Base-by-base conservation (phyloP, 257 asterid species). In the Lycium barbarum region DNA sequence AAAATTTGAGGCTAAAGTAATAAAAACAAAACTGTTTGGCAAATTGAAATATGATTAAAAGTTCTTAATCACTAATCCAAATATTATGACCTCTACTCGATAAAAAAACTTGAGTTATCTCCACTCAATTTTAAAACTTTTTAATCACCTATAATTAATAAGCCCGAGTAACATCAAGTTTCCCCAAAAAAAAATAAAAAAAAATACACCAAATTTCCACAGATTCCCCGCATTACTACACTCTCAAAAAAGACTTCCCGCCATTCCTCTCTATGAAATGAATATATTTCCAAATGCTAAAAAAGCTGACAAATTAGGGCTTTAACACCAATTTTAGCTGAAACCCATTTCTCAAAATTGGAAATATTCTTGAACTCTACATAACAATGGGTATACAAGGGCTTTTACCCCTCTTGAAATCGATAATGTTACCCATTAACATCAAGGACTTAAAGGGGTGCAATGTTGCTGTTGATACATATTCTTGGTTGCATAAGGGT, bases 401-500 rank as follows among this genome's bases (percentile, higher is more conserved):
- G 83, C 90, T 95, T 65, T 83, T 96, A 90, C 98, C 99, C 10
- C 94, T 95, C 14, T 88, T 96, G 93, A 96, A 96, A 91, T 96
- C 99, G 53, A 96, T 95, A 76, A 93, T 96, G 99, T 79, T 88
- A 62, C 97, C 97, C 73, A 88, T 92, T 72, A 96, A 96, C 90
- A 86, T 95, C 20, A 96, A 92, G 89, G 99, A 93, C 43, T 87
- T 95, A 85, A 90, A 90, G 74, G 99, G 97, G 4, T 91, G 97
- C 81, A 89, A 43, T 74, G 99, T 95, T 12, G 97, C 99, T 79
- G 87, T 95, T 82, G 99, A 96, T 58, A 93, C 99, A 1, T 96
- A 96, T 89, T 96, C 99, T 83, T 96, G 99, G 98, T 96, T 96
- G 55, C 99, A 96, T 89, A 96, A 93, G 88, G 99, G 99, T n/a